Conservation (phyloP, 75 land plant species). For the Chamaecyparis obtusa region DNA sequence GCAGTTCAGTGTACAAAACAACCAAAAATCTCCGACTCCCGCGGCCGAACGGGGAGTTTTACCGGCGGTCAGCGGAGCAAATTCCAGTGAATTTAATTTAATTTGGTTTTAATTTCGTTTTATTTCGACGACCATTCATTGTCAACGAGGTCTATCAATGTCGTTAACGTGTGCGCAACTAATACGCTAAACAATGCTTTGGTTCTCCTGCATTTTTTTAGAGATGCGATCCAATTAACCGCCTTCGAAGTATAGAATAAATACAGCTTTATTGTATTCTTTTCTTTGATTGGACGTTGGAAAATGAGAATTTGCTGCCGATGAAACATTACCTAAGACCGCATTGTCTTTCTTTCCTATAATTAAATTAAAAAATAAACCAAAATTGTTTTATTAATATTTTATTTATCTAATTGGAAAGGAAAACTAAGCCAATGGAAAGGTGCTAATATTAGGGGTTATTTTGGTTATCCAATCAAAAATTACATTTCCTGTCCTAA, state of each 20-base stretch:
- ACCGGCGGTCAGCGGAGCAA: not conserved
- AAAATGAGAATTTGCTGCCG: not conserved
- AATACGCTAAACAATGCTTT: not conserved
- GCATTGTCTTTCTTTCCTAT: too few relatives aligned
- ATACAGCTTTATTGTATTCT: not conserved
- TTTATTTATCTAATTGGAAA: too few relatives aligned
- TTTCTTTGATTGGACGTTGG: not conserved
- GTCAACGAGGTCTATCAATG: not conserved
- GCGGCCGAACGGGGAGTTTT: not conserved
- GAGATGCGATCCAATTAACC: not conserved
- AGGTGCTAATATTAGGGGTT: too few relatives aligned
- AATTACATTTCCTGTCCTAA: too few relatives aligned
- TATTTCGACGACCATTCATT: not conserved
- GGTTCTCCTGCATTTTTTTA: not conserved
- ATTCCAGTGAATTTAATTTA: too few relatives aligned
- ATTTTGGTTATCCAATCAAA: too few relatives aligned
- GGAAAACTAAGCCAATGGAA: too few relatives aligned
- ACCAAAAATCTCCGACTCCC: not conserved
- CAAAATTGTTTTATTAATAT: too few relatives aligned
- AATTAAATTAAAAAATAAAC: too few relatives aligned
- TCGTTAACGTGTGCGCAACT: conserved; percentile 3
- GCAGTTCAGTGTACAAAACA: not conserved
- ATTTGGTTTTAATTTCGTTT: not conserved
- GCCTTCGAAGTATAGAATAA: not conserved
- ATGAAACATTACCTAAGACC: too few relatives aligned